Conservation (phyloP, 129 eudicot species). For the Flaveria ramosissima region DNA sequence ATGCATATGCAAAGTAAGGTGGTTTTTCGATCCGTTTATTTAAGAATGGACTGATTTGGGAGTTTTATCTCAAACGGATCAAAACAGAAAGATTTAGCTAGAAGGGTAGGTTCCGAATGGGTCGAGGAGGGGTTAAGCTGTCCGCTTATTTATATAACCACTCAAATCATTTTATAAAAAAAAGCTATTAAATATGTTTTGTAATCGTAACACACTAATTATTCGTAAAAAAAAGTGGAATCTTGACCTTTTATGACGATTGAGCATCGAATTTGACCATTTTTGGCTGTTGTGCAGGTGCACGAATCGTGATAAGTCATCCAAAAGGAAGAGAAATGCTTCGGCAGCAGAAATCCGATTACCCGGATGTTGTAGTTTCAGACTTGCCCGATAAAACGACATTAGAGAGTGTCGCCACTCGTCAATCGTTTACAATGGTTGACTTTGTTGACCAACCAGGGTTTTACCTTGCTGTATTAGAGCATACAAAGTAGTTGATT, state of each 20-base stretch:
- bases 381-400: conserved; percentile 60
- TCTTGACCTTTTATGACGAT: background rate
- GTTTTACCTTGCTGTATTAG: conserved; percentile 71
- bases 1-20: too few species aligned
- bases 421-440: conserved; percentile 51
- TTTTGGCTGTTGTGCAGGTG: conserved; percentile 46
- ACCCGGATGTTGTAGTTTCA: conserved; percentile 64
- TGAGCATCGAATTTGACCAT: background rate
- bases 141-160: background rate
- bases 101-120: background rate
- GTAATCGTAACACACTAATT: background rate
- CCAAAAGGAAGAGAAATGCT: conserved; percentile 69
- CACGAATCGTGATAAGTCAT: conserved; percentile 86
- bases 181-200: background rate
- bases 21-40: too few species aligned
- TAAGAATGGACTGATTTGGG: background rate
- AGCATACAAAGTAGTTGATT: conserved; percentile 32
- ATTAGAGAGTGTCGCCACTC: conserved; percentile 47
- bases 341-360: conserved; percentile 55
- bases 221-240: background rate
- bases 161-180: background rate
- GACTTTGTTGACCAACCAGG: conserved; percentile 64
- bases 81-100: too few species aligned
- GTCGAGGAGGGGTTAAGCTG: background rate
- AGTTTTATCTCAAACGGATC: too few species aligned